Evolutionary conservation across 1,284 basidiomycete genomes (phyloP), one percentile per base, ranked within the genome.

Genomic region (Ceratobasidium theobromae): DNA sequence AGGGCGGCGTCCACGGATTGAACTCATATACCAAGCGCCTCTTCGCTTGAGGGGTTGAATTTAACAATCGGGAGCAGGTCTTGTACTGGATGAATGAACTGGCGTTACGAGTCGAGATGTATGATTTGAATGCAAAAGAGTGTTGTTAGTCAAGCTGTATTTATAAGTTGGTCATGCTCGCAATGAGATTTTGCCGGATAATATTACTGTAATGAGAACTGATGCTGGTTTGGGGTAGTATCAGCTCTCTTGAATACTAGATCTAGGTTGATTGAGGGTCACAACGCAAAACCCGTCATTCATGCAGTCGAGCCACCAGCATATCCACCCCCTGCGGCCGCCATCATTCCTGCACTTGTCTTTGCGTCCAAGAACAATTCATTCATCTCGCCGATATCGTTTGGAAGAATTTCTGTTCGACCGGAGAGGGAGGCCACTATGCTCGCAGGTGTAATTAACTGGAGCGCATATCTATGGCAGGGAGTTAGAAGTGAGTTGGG

Each of bases 301-400:
- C 35, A 28, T 32, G 8, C 25, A 21, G 60, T 52, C 12, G 35
- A 33, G 16, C 60, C 60, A 12, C 60, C 60, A 12, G 48, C 30
- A 33, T 52, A 64, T 21, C 67, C 67, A 30, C 60, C 65, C 27
- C 80, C 82, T 48, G 79, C 80, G 16, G 70, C 68, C 23, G 73
- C 72, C 68, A 89, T 87, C 70, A 84, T 80, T 32, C 76, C 76
- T 9, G 88, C 88, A 69, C 85, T 87, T 0, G 87, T 87, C 74
- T 95, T 95, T 5, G 95, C 94, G 76, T 98, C 95, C 71, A 98
- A 80, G 82, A 99, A 99, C 23, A 99, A 81, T 75, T 94, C 91
- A 68, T 88, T 88, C 86, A 95, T 91, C 80, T 98, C 95, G 23
- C 82, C 81, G 54, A 99, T 86, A 74, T 99, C 96, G 69, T 95